These are phyloP conservation scores for Vigna angularis DNA, from an alignment of 306 rosid species.

Conservation along the genomic window DNA sequence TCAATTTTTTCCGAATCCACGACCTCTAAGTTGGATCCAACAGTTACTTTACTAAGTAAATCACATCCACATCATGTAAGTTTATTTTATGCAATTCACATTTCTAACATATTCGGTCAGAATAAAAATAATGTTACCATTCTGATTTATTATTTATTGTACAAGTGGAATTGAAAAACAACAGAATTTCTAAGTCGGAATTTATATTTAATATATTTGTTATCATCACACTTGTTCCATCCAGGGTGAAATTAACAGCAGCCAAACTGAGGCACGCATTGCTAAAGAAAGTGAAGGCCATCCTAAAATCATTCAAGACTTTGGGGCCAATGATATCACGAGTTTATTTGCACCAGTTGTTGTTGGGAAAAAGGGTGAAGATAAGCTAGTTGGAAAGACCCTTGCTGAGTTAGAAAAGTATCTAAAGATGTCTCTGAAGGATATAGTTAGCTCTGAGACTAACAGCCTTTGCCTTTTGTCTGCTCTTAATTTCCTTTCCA, in stretches of 20 bases:
- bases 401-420: background rate
- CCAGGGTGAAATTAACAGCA: background rate
- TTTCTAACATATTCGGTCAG: background rate
- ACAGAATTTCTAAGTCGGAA: no score
- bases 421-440: constrained; percentile 1
- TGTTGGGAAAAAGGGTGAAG: background rate
- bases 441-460: background rate
- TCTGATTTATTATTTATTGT: no score
- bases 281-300: background rate
- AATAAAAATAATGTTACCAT: background rate
- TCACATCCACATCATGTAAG: constrained; percentile 37
- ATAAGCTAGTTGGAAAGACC: background rate
- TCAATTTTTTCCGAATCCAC: background rate
- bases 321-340: background rate
- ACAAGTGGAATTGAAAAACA: no score
- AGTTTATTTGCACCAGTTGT: background rate
- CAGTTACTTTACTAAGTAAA: background rate
- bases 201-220: no score
- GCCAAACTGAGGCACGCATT: background rate
- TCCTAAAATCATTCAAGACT: background rate
- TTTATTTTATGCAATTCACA: background rate
- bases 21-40: background rate
- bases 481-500: constrained; percentile 47
- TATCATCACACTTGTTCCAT: no score
- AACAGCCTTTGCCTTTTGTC: constrained; percentile 30